Percentiles rank a stretch among this genome's conserved stretches.
These are phyloP conservation scores for Rhinocladiella mackenziei DNA, from an alignment of 2,329 filamentous ascomycete genomes.

Conservation along the genomic window DNA sequence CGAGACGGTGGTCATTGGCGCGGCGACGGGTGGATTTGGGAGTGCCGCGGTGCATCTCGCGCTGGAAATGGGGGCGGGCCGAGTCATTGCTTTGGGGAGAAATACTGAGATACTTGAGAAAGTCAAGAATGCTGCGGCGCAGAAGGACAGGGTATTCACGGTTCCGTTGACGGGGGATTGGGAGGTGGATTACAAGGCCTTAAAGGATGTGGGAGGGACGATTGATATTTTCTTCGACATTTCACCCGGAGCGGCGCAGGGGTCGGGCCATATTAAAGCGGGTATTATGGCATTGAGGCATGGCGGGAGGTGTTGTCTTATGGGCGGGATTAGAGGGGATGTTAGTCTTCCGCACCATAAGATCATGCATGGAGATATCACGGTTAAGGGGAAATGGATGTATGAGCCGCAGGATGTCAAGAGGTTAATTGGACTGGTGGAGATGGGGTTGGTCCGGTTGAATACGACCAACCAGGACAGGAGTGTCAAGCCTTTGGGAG, in stretches of 20 bases:
- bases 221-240: slow-evolving; percentile 50
- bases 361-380: slow-evolving; percentile 25
- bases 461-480: slow-evolving; percentile 3
- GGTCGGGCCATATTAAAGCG: slow-evolving; percentile 39
- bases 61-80: slow-evolving; percentile 45
- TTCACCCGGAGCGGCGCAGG: slow-evolving; percentile 39
- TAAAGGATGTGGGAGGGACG: slow-evolving; percentile 33
- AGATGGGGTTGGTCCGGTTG: slow-evolving; percentile 23
- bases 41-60: slow-evolving; percentile 47
- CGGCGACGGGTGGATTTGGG: slow-evolving; percentile 49
- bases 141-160: slow-evolving; percentile 33
- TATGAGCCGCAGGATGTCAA: slow-evolving; percentile 25
- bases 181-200: slow-evolving; percentile 36
- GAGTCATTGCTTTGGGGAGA: slow-evolving; percentile 50
- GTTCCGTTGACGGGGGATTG: slow-evolving; percentile 43
- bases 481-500: slow-evolving; percentile 3
- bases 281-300: slow-evolving; percentile 35
- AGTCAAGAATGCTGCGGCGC: slow-evolving; percentile 4
- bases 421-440: slow-evolving; percentile 26
- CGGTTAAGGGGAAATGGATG: slow-evolving; percentile 31
- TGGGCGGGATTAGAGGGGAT: slow-evolving; percentile 27
- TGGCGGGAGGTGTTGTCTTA: slow-evolving; percentile 24
- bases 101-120: slow-evolving; percentile 30
- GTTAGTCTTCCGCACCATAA: slow-evolving; percentile 19
- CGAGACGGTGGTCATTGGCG: slow-evolving; percentile 48